phyloP scores from a whole-genome alignment of 2,329 filamentous ascomycete species.

The Macrophomina tecta region DNA sequence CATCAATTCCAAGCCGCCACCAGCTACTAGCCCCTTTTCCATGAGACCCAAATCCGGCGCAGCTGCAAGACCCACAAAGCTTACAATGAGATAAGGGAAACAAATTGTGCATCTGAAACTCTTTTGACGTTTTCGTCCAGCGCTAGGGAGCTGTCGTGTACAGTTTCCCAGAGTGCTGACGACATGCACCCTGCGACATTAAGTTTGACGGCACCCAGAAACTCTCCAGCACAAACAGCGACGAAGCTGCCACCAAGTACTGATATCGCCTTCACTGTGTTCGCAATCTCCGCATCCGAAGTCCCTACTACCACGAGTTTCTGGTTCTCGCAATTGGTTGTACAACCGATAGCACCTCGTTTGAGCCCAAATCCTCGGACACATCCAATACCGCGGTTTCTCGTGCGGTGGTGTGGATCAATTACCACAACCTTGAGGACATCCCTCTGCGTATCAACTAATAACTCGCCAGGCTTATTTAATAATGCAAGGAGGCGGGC shows the following conservation, averaged over 20 bases:
- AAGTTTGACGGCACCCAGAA: not conserved
- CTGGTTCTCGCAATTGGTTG: constrained; percentile 5
- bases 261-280: not conserved
- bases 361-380: not conserved
- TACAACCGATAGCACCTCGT: not conserved
- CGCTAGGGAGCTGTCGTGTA: not conserved
- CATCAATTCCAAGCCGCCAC: constrained; percentile 2
- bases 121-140: not conserved
- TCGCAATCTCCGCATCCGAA: not conserved
- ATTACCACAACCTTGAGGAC: not conserved
- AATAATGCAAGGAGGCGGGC: not conserved
- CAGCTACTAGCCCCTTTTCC: not conserved
- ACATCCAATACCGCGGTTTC: not conserved
- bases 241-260: not conserved
- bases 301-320: not conserved
- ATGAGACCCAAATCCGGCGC: not conserved
- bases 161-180: not conserved
- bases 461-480: not conserved
- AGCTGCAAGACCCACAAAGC: not conserved
- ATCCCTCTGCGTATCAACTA: not conserved
- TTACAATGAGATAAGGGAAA: not conserved
- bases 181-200: not conserved
- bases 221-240: not conserved
- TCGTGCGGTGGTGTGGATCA: not conserved
- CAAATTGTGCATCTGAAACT: not conserved